Evolutionary conservation across 176 grass and related monocot species (phyloP).

Genomic region (Stipa capillata): DNA sequence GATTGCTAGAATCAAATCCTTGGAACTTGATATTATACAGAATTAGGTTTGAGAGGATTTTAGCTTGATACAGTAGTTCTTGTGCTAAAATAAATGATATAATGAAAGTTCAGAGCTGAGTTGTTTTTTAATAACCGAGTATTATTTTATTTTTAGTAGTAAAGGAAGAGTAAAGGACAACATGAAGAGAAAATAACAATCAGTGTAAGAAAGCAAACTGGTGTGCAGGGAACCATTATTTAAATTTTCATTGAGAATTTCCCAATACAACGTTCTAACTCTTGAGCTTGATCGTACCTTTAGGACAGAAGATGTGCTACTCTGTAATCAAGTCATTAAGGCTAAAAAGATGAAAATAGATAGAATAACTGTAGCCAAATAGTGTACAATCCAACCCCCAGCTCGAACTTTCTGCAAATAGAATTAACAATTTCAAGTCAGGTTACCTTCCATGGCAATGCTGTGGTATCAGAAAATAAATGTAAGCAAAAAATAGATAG

Average conservation of each 20-base stretch:
- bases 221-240: constrained; percentile 14
- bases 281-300: constrained; percentile 11
- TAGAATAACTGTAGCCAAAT: constrained; percentile 39
- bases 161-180: not conserved
- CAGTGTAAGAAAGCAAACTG: not conserved
- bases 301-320: constrained; percentile 26
- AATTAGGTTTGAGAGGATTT: not conserved
- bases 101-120: not conserved
- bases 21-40: not conserved
- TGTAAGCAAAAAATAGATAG: constrained; percentile 1
- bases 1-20: not conserved
- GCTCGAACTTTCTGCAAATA: constrained; percentile 47
- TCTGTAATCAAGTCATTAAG: constrained; percentile 14
- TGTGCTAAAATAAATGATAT: not conserved
- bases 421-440: constrained; percentile 25
- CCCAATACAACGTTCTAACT: constrained; percentile 23
- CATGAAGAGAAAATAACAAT: not conserved
- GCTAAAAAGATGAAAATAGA: constrained; percentile 39
- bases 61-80: not conserved
- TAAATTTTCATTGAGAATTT: constrained; percentile 14
- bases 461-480: not conserved
- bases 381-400: constrained; percentile 35
- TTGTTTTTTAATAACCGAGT: not conserved
- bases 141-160: not conserved
- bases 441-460: not conserved